Percentiles rank a stretch among this genome's conserved stretches.
These are phyloP conservation scores for Neopestalotiopsis sp. DNA, from an alignment of 2,329 filamentous ascomycete genomes.

Conservation along the genomic window DNA sequence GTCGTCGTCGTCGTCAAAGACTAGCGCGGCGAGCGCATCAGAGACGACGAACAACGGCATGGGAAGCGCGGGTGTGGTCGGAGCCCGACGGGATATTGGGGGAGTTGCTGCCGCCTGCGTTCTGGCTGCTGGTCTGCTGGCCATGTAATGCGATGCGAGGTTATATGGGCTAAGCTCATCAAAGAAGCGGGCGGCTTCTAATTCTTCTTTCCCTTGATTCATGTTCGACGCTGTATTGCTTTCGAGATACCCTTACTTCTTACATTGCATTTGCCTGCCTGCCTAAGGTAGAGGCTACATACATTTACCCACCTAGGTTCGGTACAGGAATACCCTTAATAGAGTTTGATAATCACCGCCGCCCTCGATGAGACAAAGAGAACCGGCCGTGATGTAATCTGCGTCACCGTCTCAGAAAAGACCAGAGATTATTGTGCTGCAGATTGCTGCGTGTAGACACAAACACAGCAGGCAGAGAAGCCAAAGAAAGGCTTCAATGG, in stretches of 20 bases:
- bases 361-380: neutral
- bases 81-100: neutral
- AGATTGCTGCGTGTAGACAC: neutral
- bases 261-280: neutral
- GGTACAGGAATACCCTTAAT: neutral
- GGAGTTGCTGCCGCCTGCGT: neutral
- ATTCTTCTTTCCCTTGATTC: neutral
- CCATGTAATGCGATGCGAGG: neutral
- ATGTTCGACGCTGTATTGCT: neutral
- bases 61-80: neutral
- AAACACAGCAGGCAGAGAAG: neutral
- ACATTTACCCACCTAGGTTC: neutral
- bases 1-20: neutral
- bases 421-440: neutral
- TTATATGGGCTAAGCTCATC: neutral
- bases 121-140: neutral
- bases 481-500: neutral
- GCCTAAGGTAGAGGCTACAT: neutral
- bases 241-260: conserved; percentile 1
- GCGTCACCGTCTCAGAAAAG: neutral
- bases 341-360: neutral
- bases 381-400: neutral
- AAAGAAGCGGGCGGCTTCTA: neutral
- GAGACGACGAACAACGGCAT: neutral
- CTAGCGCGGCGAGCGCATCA: neutral